Percentiles rank a stretch among this genome's conserved stretches.
phyloP scores from a whole-genome alignment of 225 moss, liverwort and hornwort species.

The Bryoerythrophyllum caledonicum region DNA sequence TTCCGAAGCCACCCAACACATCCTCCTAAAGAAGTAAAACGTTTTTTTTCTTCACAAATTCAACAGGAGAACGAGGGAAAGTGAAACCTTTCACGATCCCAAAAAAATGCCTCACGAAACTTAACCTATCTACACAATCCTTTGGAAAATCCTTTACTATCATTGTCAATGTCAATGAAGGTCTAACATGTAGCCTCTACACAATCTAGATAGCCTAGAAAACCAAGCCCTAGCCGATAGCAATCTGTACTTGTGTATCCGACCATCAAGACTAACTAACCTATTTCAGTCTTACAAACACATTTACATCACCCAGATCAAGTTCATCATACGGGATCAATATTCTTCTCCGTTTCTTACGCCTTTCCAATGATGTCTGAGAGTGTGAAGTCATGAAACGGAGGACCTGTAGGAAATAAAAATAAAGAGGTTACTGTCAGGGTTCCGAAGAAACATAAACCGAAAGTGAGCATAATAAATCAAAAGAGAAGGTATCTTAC shows the following conservation, averaged over 20 bases:
- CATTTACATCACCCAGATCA: background rate
- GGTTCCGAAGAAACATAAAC: background rate
- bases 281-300: background rate
- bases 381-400: slow-evolving; percentile 85
- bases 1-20: background rate
- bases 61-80: background rate
- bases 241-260: background rate
- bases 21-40: background rate
- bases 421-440: background rate
- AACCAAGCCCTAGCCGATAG: background rate
- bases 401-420: slow-evolving; percentile 63
- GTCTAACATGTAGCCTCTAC: background rate
- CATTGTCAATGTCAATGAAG: background rate
- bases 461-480: background rate
- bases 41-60: background rate
- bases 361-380: slow-evolving; percentile 70
- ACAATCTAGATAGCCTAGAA: background rate
- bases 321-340: background rate
- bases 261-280: background rate
- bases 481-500: too few species aligned
- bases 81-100: background rate
- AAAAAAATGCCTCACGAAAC: slow-evolving; percentile 1
- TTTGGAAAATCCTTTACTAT: background rate
- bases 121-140: slow-evolving; percentile 17
- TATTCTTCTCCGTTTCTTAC: slow-evolving; percentile 6